These are phyloP conservation scores for Vicia villosa DNA, from an alignment of 306 rosid species.

Conservation along the genomic window DNA sequence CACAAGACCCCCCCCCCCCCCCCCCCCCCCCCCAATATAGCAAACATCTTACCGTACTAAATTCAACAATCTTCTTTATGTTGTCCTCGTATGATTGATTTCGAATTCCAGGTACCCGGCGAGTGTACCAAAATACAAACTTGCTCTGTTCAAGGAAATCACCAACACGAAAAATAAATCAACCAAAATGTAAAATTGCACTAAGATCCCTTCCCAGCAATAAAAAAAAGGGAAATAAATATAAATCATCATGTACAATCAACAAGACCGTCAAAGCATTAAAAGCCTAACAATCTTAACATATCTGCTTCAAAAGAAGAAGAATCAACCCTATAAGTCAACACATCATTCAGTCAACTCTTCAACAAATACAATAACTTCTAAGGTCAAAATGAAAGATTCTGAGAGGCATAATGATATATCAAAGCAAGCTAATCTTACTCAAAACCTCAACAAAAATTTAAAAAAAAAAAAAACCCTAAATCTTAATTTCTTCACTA, in stretches of 20 bases:
- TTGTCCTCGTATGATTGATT: slow-evolving; percentile 87
- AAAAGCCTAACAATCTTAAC: slow-evolving; percentile 12
- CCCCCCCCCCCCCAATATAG: not conserved
- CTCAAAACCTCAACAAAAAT: not conserved
- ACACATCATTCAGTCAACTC: not conserved
- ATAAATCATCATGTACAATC: slow-evolving; percentile 12
- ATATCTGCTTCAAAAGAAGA: not conserved
- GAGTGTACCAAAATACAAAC: slow-evolving; percentile 93
- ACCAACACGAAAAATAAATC: slow-evolving; percentile 24
- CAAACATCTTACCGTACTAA: slow-evolving; percentile 67
- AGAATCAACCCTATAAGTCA: not conserved
- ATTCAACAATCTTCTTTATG: slow-evolving; percentile 85
- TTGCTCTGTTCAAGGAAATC: slow-evolving; percentile 56
- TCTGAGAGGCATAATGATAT: not conserved
- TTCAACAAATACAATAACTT: slow-evolving; percentile 7
- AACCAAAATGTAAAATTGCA: slow-evolving; percentile 24
- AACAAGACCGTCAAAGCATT: slow-evolving; percentile 8
- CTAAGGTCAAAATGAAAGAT: not conserved
- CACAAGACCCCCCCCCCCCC: slow-evolving; percentile 1
- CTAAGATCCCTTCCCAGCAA: not conserved
- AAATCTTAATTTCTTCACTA: not conserved
- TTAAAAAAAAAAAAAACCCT: not conserved
- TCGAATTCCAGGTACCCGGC: slow-evolving; percentile 85
- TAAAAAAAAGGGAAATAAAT: not conserved
- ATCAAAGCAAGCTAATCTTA: slow-evolving; percentile 15